A percentile compares a stretch with the other conserved stretches of the same genome.
phyloP scores from a whole-genome alignment of 257 asterid genomes.

The Fraxinus quadrangulata region DNA sequence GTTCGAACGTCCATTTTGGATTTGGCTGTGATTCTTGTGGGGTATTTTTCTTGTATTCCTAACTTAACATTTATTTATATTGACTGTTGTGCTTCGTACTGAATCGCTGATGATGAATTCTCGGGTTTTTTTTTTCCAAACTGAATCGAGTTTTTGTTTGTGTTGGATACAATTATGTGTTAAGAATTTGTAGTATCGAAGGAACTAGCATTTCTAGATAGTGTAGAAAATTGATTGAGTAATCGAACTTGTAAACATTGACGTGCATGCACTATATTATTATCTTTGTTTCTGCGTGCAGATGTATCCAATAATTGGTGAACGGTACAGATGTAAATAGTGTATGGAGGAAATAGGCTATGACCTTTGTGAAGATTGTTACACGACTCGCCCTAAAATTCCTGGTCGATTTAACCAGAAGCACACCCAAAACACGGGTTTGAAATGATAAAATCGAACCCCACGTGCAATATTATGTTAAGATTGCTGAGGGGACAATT shows the following conservation, averaged over 20 bases:
- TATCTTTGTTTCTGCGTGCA: slow-evolving; percentile 24
- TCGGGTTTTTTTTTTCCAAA: not conserved
- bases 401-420: slow-evolving; percentile 67
- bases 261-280: not conserved
- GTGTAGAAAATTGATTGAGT: no score
- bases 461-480: slow-evolving; percentile 30
- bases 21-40: no score
- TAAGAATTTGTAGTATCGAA: no score
- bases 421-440: slow-evolving; percentile 54
- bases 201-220: no score
- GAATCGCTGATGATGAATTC: no score
- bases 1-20: no score
- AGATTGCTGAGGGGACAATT: slow-evolving; percentile 37
- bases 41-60: not conserved
- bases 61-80: no score
- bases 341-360: slow-evolving; percentile 45
- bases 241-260: no score
- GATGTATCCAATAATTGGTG: slow-evolving; percentile 63
- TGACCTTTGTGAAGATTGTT: slow-evolving; percentile 56
- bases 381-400: slow-evolving; percentile 41
- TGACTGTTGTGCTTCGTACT: no score
- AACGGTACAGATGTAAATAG: slow-evolving; percentile 59
- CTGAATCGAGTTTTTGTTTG: not conserved
- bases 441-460: slow-evolving; percentile 35
- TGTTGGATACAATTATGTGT: not conserved